A percentile compares a stretch with the other conserved stretches of the same genome.
phyloP scores from a whole-genome alignment of 176 grass and related monocot species.

The Oryza australiensis region DNA sequence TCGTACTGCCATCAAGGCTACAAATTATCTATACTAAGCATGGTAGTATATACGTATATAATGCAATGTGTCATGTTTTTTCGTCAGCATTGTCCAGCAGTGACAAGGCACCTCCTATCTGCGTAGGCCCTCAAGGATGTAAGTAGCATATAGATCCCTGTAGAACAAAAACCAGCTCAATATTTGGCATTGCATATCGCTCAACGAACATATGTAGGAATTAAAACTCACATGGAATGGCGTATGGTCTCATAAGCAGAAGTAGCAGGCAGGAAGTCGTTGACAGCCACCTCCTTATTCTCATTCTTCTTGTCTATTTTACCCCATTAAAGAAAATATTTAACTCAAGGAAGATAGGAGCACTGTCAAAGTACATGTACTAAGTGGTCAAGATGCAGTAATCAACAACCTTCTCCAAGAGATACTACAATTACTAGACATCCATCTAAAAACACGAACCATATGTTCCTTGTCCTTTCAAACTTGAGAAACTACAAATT shows the following conservation, averaged over 20 bases:
- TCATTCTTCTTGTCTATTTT: constrained; percentile 77
- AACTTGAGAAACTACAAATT: background rate
- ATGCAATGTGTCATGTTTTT: background rate
- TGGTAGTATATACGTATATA: background rate
- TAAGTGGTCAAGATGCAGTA: background rate
- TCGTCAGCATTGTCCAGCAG: background rate
- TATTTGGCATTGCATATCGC: background rate
- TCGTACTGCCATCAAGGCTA: background rate
- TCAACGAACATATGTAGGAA: background rate
- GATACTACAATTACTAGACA: background rate
- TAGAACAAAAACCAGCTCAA: constrained; percentile 19
- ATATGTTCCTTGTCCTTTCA: background rate
- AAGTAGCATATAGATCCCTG: constrained; percentile 58
- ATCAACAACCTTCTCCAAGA: background rate
- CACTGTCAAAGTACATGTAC: background rate
- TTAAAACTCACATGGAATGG: constrained; percentile 47
- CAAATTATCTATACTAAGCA: background rate
- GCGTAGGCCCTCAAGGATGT: constrained; percentile 58
- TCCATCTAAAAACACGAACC: background rate
- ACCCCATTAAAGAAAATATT: constrained; percentile 18
- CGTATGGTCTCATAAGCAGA: constrained; percentile 51
- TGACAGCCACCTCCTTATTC: constrained; percentile 53
- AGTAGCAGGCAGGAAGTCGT: constrained; percentile 56
- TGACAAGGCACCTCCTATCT: constrained; percentile 38
- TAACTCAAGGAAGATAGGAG: background rate